Conservation (phyloP, 1,284 basidiomycete genomes). For the Ganoderma sinense region DNA sequence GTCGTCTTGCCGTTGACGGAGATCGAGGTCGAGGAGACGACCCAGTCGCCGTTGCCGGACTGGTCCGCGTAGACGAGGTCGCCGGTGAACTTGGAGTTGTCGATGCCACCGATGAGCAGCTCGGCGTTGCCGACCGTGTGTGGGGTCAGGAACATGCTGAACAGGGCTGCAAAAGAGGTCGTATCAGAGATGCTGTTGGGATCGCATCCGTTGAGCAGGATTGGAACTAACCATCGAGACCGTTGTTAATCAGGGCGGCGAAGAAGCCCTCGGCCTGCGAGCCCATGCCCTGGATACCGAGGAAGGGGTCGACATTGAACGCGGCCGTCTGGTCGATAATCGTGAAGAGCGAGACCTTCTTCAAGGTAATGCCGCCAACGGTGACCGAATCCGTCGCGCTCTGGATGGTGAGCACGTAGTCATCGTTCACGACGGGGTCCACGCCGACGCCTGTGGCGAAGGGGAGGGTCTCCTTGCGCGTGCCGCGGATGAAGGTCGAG, state of each 20-base stretch:
- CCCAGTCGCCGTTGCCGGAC: conserved; percentile 50
- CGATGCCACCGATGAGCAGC: conserved; percentile 60
- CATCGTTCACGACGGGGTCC: conserved; percentile 56
- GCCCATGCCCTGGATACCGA: conserved; percentile 61
- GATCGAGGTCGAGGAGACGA: conserved; percentile 53
- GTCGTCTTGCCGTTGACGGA: conserved; percentile 61
- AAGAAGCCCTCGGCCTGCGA: conserved; percentile 58
- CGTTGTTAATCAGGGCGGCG: conserved; percentile 51
- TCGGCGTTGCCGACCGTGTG: conserved; percentile 57
- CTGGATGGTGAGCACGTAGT: conserved; percentile 53
- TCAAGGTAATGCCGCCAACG: conserved; percentile 51
- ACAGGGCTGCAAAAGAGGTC: conserved; percentile 47
- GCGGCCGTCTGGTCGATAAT: conserved; percentile 58
- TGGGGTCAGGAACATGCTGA: conserved; percentile 61
- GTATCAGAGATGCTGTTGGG: neutral
- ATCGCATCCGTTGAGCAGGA: neutral
- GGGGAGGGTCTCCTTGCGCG: conserved; percentile 47
- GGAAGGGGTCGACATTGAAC: conserved; percentile 61
- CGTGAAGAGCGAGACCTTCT: conserved; percentile 50
- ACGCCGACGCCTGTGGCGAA: conserved; percentile 65
- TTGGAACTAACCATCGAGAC: conserved; percentile 51
- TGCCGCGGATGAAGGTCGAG: conserved; percentile 56
- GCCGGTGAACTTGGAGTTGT: conserved; percentile 58
- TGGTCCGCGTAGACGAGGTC: conserved; percentile 51
- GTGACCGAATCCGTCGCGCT: conserved; percentile 54